Conservation (phyloP, 1,284 basidiomycete species). For the Trichosporon coremiiforme region DNA sequence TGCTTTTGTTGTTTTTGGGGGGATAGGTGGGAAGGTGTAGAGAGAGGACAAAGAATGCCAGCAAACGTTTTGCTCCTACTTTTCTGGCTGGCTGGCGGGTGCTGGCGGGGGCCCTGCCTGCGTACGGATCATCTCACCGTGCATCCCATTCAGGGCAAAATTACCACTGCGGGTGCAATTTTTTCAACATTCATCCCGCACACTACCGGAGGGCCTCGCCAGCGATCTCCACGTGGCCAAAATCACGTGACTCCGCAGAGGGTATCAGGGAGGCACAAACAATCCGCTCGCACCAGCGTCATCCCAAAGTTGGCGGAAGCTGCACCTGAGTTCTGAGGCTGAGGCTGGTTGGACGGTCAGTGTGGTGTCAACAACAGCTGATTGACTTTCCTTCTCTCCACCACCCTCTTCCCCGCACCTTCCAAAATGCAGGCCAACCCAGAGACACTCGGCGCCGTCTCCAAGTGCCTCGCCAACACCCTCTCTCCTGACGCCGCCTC, state of each 20-base stretch:
- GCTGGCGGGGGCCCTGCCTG: conserved; percentile 14
- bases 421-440: conserved; percentile 48
- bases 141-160: conserved; percentile 14
- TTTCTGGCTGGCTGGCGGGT: not conserved
- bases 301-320: conserved; percentile 17
- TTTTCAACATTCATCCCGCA: conserved; percentile 11
- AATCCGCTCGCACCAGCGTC: conserved; percentile 19
- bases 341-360: conserved; percentile 15
- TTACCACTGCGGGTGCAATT: conserved; percentile 10
- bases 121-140: conserved; percentile 7
- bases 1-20: conserved; percentile 29
- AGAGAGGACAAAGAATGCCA: conserved; percentile 17
- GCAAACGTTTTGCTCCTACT: conserved; percentile 1
- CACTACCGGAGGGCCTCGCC: not conserved
- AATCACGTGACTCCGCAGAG: not conserved
- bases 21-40: conserved; percentile 18
- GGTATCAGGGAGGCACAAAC: not conserved
- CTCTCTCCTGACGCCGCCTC: conserved; percentile 70
- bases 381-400: not conserved
- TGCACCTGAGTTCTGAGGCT: not conserved
- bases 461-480: conserved; percentile 50
- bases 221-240: not conserved
- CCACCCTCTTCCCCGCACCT: conserved; percentile 4
- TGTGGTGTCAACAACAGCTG: conserved; percentile 17
- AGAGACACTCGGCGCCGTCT: conserved; percentile 48